These are phyloP conservation scores for Euphrasia arctica DNA, from an alignment of 305 asterid genomes.

Conservation along the genomic window DNA sequence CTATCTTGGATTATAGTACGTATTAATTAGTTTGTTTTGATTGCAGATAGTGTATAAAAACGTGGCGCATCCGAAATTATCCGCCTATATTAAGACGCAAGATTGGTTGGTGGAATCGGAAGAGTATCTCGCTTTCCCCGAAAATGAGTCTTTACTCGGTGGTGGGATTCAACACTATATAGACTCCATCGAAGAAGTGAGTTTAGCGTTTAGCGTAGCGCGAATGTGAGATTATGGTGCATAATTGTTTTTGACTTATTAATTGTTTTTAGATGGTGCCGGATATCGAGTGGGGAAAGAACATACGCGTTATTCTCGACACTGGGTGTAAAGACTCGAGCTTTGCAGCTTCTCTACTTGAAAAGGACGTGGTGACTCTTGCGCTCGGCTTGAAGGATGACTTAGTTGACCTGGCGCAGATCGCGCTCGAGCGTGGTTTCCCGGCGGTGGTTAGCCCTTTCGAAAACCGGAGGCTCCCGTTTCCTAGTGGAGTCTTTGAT, in stretches of 20 bases:
- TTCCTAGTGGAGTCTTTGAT: slow-evolving; percentile 95
- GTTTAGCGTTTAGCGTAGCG: slow-evolving; percentile 11
- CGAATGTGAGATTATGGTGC: not conserved
- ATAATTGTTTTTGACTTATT: slow-evolving; percentile 22
- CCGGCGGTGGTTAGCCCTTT: slow-evolving; percentile 84
- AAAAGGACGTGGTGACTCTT: slow-evolving; percentile 69
- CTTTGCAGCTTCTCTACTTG: slow-evolving; percentile 65
- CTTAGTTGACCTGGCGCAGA: slow-evolving; percentile 76
- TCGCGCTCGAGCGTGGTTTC: slow-evolving; percentile 89
- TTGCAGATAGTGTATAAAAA: slow-evolving; percentile 74
- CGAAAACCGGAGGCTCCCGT: slow-evolving; percentile 68
- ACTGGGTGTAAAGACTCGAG: slow-evolving; percentile 88
- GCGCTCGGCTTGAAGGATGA: slow-evolving; percentile 87
- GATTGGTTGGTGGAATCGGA: slow-evolving; percentile 82
- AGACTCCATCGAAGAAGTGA: slow-evolving; percentile 86
- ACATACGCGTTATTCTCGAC: slow-evolving; percentile 76
- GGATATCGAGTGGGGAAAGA: slow-evolving; percentile 98
- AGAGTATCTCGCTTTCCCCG: slow-evolving; percentile 71
- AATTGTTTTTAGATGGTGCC: slow-evolving; percentile 72
- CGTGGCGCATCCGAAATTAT: slow-evolving; percentile 88
- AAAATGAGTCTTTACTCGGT: slow-evolving; percentile 46
- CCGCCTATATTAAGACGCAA: slow-evolving; percentile 58
- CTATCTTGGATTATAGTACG: not conserved
- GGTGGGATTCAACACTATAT: slow-evolving; percentile 84
- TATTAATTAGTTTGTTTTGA: slow-evolving; percentile 19